phyloP scores from a whole-genome alignment of 2,329 filamentous ascomycete species.

The Cryphonectria parasitica region DNA sequence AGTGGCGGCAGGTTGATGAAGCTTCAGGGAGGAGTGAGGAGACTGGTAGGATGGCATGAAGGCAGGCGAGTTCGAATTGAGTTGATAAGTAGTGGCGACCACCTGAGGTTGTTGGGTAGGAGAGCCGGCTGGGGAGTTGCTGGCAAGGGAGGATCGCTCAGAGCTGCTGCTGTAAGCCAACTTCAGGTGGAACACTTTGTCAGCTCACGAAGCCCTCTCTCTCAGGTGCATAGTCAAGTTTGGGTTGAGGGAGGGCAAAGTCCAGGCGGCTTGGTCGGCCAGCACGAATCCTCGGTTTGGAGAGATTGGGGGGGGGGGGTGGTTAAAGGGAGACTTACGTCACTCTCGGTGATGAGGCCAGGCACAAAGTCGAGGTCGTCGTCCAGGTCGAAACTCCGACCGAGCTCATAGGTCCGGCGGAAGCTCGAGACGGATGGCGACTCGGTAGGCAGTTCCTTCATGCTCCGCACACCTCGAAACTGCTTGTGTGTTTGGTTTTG shows the following conservation, averaged over 20 bases:
- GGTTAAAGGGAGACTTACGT: conserved; percentile 66
- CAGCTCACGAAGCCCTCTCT: conserved; percentile 30
- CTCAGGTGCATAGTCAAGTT: background rate
- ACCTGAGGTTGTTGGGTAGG: conserved; percentile 86
- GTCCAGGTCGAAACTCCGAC: conserved; percentile 91
- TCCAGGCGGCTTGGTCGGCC: background rate
- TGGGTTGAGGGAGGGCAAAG: background rate
- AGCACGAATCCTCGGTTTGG: conserved; percentile 32
- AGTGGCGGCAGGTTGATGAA: conserved; percentile 88
- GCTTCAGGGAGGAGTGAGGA: conserved; percentile 71
- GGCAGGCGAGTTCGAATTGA: conserved; percentile 68
- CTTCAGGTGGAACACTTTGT: conserved; percentile 51
- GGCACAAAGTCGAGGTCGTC: conserved; percentile 97
- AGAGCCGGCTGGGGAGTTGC: conserved; percentile 89
- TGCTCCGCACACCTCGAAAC: conserved; percentile 80
- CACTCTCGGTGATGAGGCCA: conserved; percentile 85
- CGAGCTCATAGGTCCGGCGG: conserved; percentile 86
- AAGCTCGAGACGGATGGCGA: conserved; percentile 76
- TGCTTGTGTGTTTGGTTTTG: conserved; percentile 82
- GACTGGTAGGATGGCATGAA: conserved; percentile 69
- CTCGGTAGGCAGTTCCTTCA: conserved; percentile 79
- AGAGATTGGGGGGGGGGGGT: background rate
- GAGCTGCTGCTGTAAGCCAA: conserved; percentile 49
- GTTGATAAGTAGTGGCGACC: conserved; percentile 77
- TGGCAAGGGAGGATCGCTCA: conserved; percentile 92